Evolutionary conservation across 257 asterid species (phyloP).

Genomic region (Plantago ovata): DNA sequence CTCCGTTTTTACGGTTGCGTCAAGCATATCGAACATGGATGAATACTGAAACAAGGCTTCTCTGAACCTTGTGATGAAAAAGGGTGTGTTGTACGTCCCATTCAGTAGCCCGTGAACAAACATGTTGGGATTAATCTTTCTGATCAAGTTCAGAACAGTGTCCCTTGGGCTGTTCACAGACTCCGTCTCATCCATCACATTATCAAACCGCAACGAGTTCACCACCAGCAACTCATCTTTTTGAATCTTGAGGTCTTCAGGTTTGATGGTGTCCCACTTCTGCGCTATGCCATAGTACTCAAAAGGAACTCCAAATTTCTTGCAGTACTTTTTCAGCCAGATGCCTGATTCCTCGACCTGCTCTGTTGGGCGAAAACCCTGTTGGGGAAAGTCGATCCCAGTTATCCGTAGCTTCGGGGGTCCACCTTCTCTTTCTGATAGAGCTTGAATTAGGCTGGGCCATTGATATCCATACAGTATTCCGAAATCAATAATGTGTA

Average conservation of each 20-base stretch:
- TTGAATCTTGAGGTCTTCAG: conserved; percentile 38
- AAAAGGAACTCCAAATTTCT: conserved; percentile 40
- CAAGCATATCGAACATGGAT: conserved; percentile 50
- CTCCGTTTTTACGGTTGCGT: conserved; percentile 41
- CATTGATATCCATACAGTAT: conserved; percentile 56
- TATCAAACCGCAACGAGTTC: conserved; percentile 37
- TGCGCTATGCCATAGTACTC: conserved; percentile 50
- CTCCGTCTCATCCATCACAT: conserved; percentile 44
- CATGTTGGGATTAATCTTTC: conserved; percentile 35
- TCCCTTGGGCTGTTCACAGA: conserved; percentile 44
- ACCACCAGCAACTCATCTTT: conserved; percentile 41
- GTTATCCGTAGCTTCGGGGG: conserved; percentile 49
- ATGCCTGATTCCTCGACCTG: conserved; percentile 49
- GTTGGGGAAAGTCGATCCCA: conserved; percentile 48
- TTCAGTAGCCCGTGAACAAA: conserved; percentile 38
- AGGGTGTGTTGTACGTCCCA: conserved; percentile 48
- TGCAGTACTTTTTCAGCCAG: conserved; percentile 42
- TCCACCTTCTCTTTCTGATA: conserved; percentile 39
- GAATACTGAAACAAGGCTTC: conserved; percentile 55
- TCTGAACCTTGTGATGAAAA: conserved; percentile 48
- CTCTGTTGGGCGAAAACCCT: conserved; percentile 44
- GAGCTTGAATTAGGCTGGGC: conserved; percentile 45
- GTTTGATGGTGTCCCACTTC: conserved; percentile 44
- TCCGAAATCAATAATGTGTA: conserved; percentile 51
- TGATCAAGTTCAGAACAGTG: conserved; percentile 33